Conservation (phyloP, 768 basidiomycete species). For the Russula griseocarnosa region DNA sequence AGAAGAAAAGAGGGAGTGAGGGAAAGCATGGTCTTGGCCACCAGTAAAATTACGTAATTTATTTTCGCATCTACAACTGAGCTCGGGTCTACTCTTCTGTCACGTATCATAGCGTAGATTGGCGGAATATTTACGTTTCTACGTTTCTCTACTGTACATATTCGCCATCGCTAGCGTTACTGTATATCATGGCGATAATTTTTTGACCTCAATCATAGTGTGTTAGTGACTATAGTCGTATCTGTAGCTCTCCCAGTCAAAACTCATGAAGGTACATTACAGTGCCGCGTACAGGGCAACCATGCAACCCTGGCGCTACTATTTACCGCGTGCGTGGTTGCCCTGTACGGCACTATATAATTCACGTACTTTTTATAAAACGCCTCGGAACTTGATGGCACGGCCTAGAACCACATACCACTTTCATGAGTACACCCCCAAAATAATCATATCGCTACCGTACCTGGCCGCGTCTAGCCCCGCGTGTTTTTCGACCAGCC, state of each 20-base stretch:
- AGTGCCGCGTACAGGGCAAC: too few species aligned
- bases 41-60: constrained; percentile 9
- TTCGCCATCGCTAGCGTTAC: too few species aligned
- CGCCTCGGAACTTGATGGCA: constrained; percentile 72
- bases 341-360: too few species aligned
- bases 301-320: too few species aligned
- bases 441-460: constrained; percentile 25
- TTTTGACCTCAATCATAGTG: neutral
- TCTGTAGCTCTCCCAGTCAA: constrained; percentile 3
- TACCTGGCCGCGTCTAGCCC: constrained; percentile 57
- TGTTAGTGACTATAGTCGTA: constrained; percentile 23
- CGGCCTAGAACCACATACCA: constrained; percentile 37
- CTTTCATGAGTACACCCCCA: constrained; percentile 10
- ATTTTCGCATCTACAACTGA: neutral
- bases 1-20: too few species aligned
- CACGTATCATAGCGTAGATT: too few species aligned
- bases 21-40: too few species aligned
- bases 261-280: neutral
- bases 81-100: too few species aligned
- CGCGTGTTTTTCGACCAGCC: constrained; percentile 53
- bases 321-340: too few species aligned
- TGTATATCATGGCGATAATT: too few species aligned
- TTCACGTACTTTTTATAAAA: constrained; percentile 76
- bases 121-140: too few species aligned
- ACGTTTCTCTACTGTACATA: too few species aligned